Evolutionary conservation across 371 early-diverging fungal genomes (phyloP).

Genomic region (Mortierella sp.): DNA sequence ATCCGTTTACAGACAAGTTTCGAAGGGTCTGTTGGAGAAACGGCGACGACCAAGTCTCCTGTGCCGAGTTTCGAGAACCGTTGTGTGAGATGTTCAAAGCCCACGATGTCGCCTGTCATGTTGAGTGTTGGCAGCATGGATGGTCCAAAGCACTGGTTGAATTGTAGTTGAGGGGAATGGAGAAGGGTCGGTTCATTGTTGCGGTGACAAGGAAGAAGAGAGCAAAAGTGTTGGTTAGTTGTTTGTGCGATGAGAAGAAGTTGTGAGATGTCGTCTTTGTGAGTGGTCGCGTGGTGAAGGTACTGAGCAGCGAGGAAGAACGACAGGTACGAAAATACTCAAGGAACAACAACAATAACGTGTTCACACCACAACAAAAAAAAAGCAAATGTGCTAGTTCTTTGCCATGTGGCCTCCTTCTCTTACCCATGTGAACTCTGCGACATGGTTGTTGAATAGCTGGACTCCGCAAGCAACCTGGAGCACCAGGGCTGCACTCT

Average conservation of each 20-base stretch:
- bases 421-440: conserved; percentile 79
- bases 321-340: conserved; percentile 3
- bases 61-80: conserved; percentile 65
- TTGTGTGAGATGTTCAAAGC: conserved; percentile 75
- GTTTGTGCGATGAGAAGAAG: not conserved
- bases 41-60: conserved; percentile 85
- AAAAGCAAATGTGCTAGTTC: not conserved
- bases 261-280: not conserved
- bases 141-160: conserved; percentile 81
- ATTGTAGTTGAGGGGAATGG: not conserved
- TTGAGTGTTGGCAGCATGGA: conserved; percentile 90
- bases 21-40: conserved; percentile 76
- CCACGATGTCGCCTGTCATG: conserved; percentile 76
- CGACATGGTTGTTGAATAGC: conserved; percentile 74
- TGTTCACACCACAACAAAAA: not conserved
- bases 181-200: not conserved
- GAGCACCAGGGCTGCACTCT: conserved; percentile 53
- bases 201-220: not conserved
- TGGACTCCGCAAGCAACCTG: conserved; percentile 74
- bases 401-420: not conserved
- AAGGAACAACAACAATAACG: not conserved
- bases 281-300: not conserved
- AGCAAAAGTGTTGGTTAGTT: not conserved
- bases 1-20: conserved; percentile 83
- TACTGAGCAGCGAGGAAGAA: not conserved